These are phyloP conservation scores for Carpinus fangiana DNA, from an alignment of 306 rosid species.

Conservation along the genomic window DNA sequence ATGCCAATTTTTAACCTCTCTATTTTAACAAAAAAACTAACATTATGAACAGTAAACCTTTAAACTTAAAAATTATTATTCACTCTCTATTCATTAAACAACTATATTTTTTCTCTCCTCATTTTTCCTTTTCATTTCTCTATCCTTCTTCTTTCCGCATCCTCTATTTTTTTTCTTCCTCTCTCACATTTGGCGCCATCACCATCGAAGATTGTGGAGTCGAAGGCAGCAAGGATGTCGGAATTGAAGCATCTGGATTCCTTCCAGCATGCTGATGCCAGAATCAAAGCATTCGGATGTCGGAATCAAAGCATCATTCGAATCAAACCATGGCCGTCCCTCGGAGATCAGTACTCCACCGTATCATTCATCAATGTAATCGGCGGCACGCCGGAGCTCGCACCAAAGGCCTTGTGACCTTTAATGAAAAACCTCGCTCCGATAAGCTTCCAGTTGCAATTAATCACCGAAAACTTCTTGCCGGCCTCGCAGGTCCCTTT, in stretches of 20 bases:
- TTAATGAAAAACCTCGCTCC: constrained; percentile 83
- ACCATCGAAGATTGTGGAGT: constrained; percentile 71
- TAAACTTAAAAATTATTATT: too few relatives aligned
- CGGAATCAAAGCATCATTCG: too few relatives aligned
- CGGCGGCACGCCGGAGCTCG: constrained; percentile 36
- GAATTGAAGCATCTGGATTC: constrained; percentile 82
- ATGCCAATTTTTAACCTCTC: too few relatives aligned
- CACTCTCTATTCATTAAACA: too few relatives aligned
- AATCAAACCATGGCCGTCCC: constrained; percentile 94
- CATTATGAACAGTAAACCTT: too few relatives aligned
- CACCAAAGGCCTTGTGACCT: constrained; percentile 65
- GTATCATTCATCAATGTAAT: constrained; percentile 61
- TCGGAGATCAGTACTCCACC: constrained; percentile 71
- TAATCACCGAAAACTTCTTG: constrained; percentile 43
- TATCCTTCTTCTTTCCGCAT: too few relatives aligned
- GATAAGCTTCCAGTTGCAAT: constrained; percentile 67
- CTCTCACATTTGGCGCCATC: neutral
- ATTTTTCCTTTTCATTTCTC: too few relatives aligned
- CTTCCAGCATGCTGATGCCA: too few relatives aligned
- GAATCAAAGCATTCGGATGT: too few relatives aligned
- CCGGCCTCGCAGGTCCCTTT: constrained; percentile 77
- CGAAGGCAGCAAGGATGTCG: constrained; percentile 78
- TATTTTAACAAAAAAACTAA: too few relatives aligned
- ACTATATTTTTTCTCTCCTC: too few relatives aligned
- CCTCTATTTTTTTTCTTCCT: too few relatives aligned